Percentiles rank a stretch among this genome's conserved stretches.
These are phyloP conservation scores for Phytophthora ohioensis DNA, from an alignment of 352 stramenopile species.

Conservation along the genomic window DNA sequence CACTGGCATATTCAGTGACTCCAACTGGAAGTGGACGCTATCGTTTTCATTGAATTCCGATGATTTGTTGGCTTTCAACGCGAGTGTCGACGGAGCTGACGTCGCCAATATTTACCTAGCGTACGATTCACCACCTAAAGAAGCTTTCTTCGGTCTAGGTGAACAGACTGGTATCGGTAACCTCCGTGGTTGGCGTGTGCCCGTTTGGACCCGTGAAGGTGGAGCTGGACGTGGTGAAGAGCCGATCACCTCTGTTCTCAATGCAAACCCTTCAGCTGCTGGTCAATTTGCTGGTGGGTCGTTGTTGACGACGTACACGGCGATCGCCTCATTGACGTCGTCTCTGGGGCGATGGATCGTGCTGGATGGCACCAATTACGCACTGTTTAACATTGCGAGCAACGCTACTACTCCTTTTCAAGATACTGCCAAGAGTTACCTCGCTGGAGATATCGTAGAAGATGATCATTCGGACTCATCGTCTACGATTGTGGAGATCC, in stretches of 20 bases:
- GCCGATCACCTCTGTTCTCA: constrained; percentile 32
- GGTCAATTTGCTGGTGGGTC: constrained; percentile 27
- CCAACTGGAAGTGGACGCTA: constrained; percentile 20
- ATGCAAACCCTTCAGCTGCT: constrained; percentile 29
- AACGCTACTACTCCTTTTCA: constrained; percentile 28
- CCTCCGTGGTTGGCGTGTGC: constrained; percentile 35
- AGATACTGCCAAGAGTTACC: constrained; percentile 27
- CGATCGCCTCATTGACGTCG: constrained; percentile 21
- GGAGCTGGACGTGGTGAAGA: constrained; percentile 33
- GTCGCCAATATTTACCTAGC: constrained; percentile 36
- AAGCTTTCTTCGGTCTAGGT: constrained; percentile 34
- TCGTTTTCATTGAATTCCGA: constrained; percentile 10
- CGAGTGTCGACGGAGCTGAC: constrained; percentile 24
- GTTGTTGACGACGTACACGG: constrained; percentile 32
- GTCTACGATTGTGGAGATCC: constrained; percentile 28
- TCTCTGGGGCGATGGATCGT: constrained; percentile 32
- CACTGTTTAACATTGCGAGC: constrained; percentile 34
- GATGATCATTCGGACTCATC: constrained; percentile 17
- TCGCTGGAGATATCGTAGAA: constrained; percentile 29
- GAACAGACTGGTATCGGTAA: constrained; percentile 35
- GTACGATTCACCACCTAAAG: constrained; percentile 28
- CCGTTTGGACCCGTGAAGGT: constrained; percentile 32
- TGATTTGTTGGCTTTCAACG: constrained; percentile 24
- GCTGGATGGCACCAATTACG: constrained; percentile 32
- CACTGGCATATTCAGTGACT: constrained; percentile 20